A percentile compares a stretch with the other conserved stretches of the same genome.
Evolutionary conservation across 768 basidiomycete genomes (phyloP).

Genomic region (Nevesoporus exiguus): DNA sequence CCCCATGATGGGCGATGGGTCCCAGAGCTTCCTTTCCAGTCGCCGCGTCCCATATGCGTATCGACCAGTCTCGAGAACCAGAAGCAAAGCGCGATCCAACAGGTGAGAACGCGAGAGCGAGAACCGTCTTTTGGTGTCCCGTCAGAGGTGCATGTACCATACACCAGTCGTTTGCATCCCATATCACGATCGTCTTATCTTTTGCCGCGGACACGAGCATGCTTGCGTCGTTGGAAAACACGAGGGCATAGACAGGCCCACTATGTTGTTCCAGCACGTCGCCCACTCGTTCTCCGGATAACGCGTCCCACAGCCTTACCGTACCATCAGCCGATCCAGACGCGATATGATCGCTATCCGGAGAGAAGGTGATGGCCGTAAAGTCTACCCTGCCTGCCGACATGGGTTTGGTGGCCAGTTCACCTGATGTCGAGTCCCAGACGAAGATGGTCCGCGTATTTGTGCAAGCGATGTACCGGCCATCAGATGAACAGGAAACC

Average conservation of each 20-base stretch:
- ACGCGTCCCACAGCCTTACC: constrained; percentile 26
- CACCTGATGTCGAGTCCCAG: constrained; percentile 30
- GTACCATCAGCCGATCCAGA: constrained; percentile 23
- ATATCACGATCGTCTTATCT: constrained; percentile 26
- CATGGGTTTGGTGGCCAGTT: constrained; percentile 21
- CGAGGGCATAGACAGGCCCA: constrained; percentile 24
- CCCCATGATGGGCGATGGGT: constrained; percentile 17
- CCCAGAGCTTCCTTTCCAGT: constrained; percentile 15
- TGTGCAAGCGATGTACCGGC: constrained; percentile 29
- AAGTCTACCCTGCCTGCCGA: constrained; percentile 10
- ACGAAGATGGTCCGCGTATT: constrained; percentile 16
- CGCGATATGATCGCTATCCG: constrained; percentile 24
- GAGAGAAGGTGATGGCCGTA: constrained; percentile 27
- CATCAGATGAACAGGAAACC: constrained; percentile 27
- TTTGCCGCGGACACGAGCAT: constrained; percentile 26
- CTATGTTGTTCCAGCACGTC: constrained; percentile 18
- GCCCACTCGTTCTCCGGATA: constrained; percentile 21
- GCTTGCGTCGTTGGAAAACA: constrained; percentile 28
- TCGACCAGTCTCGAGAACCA: constrained; percentile 28
- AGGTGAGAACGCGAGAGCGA: constrained; percentile 31
- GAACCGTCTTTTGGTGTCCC: constrained; percentile 25
- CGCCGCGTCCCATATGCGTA: constrained; percentile 28
- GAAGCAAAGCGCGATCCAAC: constrained; percentile 26
- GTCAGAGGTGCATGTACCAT: constrained; percentile 15
- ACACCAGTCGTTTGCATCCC: constrained; percentile 19